Evolutionary conservation across 805 yeast species (phyloP).

Genomic region (Pachysolen tannophilus): DNA sequence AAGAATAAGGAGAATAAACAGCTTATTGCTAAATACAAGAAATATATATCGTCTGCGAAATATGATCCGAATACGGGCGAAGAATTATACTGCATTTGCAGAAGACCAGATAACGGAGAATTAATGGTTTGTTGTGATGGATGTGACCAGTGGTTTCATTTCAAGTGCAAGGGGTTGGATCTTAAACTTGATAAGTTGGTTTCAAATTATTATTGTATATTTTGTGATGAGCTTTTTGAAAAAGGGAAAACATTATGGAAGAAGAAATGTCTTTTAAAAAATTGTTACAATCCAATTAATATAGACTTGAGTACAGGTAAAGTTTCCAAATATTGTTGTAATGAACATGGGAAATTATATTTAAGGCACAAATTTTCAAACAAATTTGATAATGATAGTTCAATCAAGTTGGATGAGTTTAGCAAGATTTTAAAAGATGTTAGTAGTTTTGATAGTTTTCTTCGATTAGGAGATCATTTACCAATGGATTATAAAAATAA

Average conservation of each 20-base stretch:
- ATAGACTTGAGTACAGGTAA: conserved; percentile 16
- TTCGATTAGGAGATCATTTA: conserved; percentile 26
- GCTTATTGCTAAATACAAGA: conserved; percentile 21
- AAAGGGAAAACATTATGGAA: conserved; percentile 60
- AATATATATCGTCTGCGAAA: conserved; percentile 24
- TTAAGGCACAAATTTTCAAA: conserved; percentile 23
- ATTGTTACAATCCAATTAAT: conserved; percentile 50
- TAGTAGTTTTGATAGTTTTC: conserved; percentile 15
- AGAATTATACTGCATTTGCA: conserved; percentile 70
- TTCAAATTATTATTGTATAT: conserved; percentile 61
- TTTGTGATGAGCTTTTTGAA: conserved; percentile 45
- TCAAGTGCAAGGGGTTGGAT: conserved; percentile 61
- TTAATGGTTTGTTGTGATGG: conserved; percentile 94
- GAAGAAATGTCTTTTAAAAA: conserved; percentile 57
- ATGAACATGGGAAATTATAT: conserved; percentile 56
- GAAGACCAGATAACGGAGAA: conserved; percentile 69
- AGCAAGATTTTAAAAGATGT: conserved; percentile 13
- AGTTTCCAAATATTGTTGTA: conserved; percentile 65
- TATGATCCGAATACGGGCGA: conserved; percentile 44
- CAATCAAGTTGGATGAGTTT: conserved; percentile 10
- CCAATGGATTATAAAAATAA: conserved; percentile 31
- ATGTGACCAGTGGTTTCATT: conserved; percentile 94
- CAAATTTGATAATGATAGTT: conserved; percentile 9
- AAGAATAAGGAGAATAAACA: conserved; percentile 9
- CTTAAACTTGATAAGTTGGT: conserved; percentile 45